Base-by-base conservation (phyloP, 352 stramenopile genomes). In the Aphanomyces euteiches region DNA sequence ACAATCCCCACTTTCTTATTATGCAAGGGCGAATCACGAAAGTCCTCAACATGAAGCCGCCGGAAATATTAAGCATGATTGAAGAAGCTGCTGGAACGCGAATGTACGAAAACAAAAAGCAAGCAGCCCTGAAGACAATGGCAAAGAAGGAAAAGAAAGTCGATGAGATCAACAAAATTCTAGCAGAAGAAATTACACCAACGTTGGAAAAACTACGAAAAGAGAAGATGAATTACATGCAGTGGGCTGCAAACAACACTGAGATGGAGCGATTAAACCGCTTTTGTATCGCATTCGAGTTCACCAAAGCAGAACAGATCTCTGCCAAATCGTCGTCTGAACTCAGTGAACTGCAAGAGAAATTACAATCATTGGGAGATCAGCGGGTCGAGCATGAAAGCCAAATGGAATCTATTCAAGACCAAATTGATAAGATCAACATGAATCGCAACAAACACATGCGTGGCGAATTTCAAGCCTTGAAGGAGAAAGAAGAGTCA, bases 1-100 rank as follows among this genome's bases (percentile, higher is more conserved):
- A 99, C 87, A 99, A 99, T 86, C 98, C 98, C 57, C 98, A 99
- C 78, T 99, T 99, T 78, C 85, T 99, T 56, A 99, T 99, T 84
- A 99, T 99, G 97, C 98, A 99, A 74, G 92, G 92, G 12, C 89
- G 96, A 15, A 99, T 99, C 74, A 99, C 96, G 48, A 99, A 99
- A 78, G 97, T 99, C 45, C 85, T 99, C 40, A 99, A 99, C 79
- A 99, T 99, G 98, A 99, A 99, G 77, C 97, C 98, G 4, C 84
- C 89, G 6, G 98, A 99, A 83, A 99, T 99, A 77, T 83, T 99
- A 15, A 95, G 96, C 48, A 99, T 99, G 97, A 98, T 99, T 28
- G 98, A 99, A 83, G 98, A 99, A 75, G 97, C 98, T 1, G 97
- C 97, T 5, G 98, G 98, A 28, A 99, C 98, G 58, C 88, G 97